Percentiles rank a stretch among this genome's conserved stretches.
Evolutionary conservation across 495 filamentous ascomycete species (phyloP).

Genomic region (Zalerion maritima): DNA sequence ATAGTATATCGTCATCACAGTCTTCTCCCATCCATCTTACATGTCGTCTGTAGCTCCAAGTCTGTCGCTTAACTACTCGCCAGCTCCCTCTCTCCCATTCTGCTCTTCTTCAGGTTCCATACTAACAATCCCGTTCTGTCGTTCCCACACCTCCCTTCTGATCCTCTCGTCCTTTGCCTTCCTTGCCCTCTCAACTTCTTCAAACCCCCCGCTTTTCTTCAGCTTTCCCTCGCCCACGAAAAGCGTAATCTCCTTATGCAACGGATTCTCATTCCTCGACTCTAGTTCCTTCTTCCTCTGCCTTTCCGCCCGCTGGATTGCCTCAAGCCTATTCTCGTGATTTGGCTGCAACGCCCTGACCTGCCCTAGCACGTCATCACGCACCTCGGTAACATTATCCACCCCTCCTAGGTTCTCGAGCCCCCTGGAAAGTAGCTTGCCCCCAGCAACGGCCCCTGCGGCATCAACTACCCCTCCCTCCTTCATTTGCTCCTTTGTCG

Average conservation of each 20-base stretch:
- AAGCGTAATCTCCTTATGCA: constrained; percentile 72
- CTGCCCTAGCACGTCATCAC: constrained; percentile 83
- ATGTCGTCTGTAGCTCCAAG: too few relatives aligned
- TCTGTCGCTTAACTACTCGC: too few relatives aligned
- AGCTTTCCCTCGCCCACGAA: constrained; percentile 88
- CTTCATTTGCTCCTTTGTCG: constrained; percentile 87
- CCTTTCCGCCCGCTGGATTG: constrained; percentile 90
- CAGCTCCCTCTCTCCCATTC: constrained; percentile 3
- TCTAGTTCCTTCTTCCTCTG: constrained; percentile 77
- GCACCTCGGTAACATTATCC: constrained; percentile 67
- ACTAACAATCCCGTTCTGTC: constrained; percentile 36
- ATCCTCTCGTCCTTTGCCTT: constrained; percentile 78
- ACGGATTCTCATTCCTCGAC: constrained; percentile 55
- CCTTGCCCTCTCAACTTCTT: constrained; percentile 79
- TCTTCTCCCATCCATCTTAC: too few relatives aligned
- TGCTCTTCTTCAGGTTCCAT: constrained; percentile 15
- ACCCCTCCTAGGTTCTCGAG: constrained; percentile 44
- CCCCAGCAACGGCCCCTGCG: constrained; percentile 22
- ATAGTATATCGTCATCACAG: too few relatives aligned
- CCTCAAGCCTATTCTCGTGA: constrained; percentile 81
- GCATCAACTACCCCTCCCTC: too few relatives aligned
- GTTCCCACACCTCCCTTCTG: constrained; percentile 71
- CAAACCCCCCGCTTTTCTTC: constrained; percentile 90
- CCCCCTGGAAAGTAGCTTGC: constrained; percentile 40
- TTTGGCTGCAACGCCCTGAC: constrained; percentile 91